These are phyloP conservation scores for Candida sp. DNA, from an alignment of 1,139 yeast genomes.

Conservation along the genomic window DNA sequence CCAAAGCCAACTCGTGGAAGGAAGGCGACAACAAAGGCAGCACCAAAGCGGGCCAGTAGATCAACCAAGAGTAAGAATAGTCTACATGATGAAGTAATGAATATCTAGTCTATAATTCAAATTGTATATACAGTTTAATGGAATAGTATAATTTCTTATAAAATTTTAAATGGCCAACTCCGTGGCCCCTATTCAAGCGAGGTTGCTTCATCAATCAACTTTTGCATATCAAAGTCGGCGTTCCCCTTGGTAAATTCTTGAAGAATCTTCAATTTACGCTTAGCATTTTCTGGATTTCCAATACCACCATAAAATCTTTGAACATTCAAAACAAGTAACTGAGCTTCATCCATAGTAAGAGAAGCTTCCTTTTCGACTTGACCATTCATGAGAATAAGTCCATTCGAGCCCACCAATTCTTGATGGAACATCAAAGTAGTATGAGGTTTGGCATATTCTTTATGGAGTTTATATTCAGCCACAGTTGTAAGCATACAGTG, in stretches of 20 bases:
- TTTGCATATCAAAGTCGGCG: constrained; percentile 59
- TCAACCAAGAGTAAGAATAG: not conserved
- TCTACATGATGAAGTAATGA: constrained; percentile 5
- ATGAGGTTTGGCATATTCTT: constrained; percentile 93
- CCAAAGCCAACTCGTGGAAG: not conserved
- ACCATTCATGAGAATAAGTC: constrained; percentile 83
- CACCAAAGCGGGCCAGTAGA: constrained; percentile 1
- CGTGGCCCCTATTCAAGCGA: constrained; percentile 46
- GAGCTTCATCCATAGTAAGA: constrained; percentile 69
- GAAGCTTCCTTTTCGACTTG: constrained; percentile 70
- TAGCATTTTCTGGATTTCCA: constrained; percentile 38
- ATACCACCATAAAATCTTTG: constrained; percentile 85
- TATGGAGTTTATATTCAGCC: constrained; percentile 89
- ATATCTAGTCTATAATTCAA: constrained; percentile 5
- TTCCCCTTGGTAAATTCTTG: constrained; percentile 69
- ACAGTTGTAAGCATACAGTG: constrained; percentile 91
- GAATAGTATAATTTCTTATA: too few relatives aligned
- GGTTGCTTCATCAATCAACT: constrained; percentile 68
- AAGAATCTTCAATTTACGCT: constrained; percentile 55
- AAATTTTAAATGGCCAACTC: not conserved
- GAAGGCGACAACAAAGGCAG: not conserved
- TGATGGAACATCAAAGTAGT: constrained; percentile 87
- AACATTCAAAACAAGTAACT: constrained; percentile 69
- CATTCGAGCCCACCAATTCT: constrained; percentile 63
- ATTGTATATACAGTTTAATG: constrained; percentile 5